phyloP scores from a whole-genome alignment of 495 filamentous ascomycete species.

The Penicillium roqueforti region DNA sequence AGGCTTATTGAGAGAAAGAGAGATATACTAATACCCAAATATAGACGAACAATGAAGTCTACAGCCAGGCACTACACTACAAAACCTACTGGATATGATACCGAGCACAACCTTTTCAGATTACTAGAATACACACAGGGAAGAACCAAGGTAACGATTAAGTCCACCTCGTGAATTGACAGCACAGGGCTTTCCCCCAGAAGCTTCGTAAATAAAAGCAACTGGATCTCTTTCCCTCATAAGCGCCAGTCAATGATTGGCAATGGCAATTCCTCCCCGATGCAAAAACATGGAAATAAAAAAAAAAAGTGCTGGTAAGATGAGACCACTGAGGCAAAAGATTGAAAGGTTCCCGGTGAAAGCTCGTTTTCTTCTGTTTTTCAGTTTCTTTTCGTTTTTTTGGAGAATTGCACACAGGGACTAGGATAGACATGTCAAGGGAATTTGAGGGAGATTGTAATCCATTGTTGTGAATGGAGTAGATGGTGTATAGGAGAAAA shows the following conservation, averaged over 20 bases:
- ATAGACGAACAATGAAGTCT: no score
- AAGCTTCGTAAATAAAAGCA: conserved; percentile 38
- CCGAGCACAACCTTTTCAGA: conserved; percentile 38
- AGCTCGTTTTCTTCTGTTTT: conserved; percentile 40
- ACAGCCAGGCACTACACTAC: conserved; percentile 5
- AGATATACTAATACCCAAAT: no score
- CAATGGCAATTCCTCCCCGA: conserved; percentile 44
- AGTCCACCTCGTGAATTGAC: conserved; percentile 57
- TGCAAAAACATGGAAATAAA: conserved; percentile 30
- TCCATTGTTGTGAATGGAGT: conserved; percentile 25
- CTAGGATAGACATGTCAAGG: conserved; percentile 50
- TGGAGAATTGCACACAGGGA: conserved; percentile 37
- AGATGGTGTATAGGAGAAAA: conserved; percentile 26
- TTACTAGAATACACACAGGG: conserved; percentile 45
- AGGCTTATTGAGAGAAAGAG: no score
- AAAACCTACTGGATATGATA: conserved; percentile 11
- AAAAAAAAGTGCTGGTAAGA: conserved; percentile 26
- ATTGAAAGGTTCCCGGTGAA: conserved; percentile 32
- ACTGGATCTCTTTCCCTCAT: conserved; percentile 97
- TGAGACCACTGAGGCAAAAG: conserved; percentile 29
- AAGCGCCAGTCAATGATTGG: conserved; percentile 65
- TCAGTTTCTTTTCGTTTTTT: conserved; percentile 37
- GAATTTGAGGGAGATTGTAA: conserved; percentile 28
- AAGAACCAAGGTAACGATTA: conserved; percentile 57
- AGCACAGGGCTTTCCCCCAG: conserved; percentile 95